These are phyloP conservation scores for Blastobotrys indianensis DNA, from an alignment of 1,139 yeast genomes.

Conservation along the genomic window DNA sequence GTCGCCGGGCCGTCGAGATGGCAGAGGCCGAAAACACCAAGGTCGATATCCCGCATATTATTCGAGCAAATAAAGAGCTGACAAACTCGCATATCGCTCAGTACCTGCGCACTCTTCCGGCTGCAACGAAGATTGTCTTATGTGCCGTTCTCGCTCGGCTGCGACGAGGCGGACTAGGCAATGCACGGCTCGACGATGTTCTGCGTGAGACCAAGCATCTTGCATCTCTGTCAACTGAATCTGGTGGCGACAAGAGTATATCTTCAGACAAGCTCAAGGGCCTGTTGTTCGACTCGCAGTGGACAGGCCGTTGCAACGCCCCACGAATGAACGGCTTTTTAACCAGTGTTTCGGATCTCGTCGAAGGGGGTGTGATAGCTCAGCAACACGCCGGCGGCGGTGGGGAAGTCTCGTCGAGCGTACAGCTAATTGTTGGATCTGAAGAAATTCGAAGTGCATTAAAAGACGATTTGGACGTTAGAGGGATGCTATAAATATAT, in stretches of 20 bases:
- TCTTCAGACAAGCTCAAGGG: conserved; percentile 16
- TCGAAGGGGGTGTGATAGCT: conserved; percentile 69
- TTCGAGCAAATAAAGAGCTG: conserved; percentile 74
- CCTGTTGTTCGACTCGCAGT: conserved; percentile 19
- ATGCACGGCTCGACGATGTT: conserved; percentile 66
- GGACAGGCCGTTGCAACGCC: conserved; percentile 2
- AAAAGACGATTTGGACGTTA: conserved; percentile 46
- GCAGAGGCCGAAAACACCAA: conserved; percentile 52
- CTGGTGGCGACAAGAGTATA: conserved; percentile 9
- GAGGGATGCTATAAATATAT: conserved; percentile 27
- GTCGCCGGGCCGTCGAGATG: conserved; percentile 84
- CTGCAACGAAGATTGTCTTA: conserved; percentile 64
- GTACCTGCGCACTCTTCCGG: conserved; percentile 56
- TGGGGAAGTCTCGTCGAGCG: conserved; percentile 59
- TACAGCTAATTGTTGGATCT: conserved; percentile 62
- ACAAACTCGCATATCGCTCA: conserved; percentile 64
- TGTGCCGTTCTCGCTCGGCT: conserved; percentile 60
- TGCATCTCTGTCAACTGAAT: conserved; percentile 33
- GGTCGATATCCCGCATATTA: conserved; percentile 65
- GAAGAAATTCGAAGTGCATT: conserved; percentile 62
- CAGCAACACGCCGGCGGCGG: conserved; percentile 49
- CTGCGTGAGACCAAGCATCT: conserved; percentile 65
- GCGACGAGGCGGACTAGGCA: conserved; percentile 66
- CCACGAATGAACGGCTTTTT: conserved; percentile 43
- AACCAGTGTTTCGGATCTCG: conserved; percentile 55